These are phyloP conservation scores for Castanea mollissima DNA, from an alignment of 306 rosid species.

Conservation along the genomic window DNA sequence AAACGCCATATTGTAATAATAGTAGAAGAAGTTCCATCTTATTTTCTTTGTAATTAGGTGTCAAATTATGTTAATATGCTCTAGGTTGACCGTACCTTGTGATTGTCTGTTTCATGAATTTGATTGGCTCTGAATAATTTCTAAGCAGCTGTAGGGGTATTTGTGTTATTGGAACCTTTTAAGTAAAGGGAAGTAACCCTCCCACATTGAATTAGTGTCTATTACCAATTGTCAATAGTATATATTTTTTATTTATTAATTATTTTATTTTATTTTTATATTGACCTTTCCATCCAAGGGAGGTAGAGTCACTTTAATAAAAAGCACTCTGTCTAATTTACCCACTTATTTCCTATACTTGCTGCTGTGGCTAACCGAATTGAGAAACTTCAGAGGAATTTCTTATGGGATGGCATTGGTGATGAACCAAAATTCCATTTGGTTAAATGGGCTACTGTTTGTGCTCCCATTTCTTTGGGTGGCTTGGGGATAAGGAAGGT, in stretches of 20 bases:
- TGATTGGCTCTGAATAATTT: not conserved
- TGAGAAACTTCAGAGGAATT: too few species aligned
- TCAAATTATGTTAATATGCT: not conserved
- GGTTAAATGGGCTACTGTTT: too few species aligned
- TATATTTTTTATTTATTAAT: not conserved
- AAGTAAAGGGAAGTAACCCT: too few species aligned
- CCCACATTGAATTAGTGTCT: not conserved
- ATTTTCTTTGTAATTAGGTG: not conserved
- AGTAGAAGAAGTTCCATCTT: not conserved
- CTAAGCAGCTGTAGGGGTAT: not conserved
- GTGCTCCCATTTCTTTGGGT: too few species aligned
- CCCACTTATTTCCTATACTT: too few species aligned
- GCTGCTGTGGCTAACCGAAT: too few species aligned
- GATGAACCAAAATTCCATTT: too few species aligned
- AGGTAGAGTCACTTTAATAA: too few species aligned
- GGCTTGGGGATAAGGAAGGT: too few species aligned
- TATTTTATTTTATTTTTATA: not conserved
- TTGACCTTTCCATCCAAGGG: not conserved
- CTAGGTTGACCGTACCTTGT: not conserved
- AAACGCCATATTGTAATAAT: not conserved
- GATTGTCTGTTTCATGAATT: not conserved
- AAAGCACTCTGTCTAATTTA: too few species aligned
- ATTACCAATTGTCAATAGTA: not conserved
- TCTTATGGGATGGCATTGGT: too few species aligned
- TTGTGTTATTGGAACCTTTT: not conserved